phyloP scores from a whole-genome alignment of 2,329 filamentous ascomycete genomes.

The Teratosphaeria nubilosa region DNA sequence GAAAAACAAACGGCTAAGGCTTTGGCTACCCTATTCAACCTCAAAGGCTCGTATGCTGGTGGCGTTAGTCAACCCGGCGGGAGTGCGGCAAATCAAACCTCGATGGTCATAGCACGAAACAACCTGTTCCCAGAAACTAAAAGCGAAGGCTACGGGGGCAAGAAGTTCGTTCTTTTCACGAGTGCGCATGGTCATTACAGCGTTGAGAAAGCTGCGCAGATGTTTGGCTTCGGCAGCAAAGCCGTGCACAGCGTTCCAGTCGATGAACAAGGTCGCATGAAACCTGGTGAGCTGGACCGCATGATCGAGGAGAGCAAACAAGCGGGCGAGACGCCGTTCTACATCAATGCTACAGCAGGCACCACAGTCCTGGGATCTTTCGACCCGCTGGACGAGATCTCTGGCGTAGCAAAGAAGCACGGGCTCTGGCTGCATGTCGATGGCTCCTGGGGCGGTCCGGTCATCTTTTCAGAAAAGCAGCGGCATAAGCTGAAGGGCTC shows the following conservation, averaged over 20 bases:
- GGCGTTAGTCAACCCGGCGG: slow-evolving; percentile 73
- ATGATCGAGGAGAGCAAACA: slow-evolving; percentile 51
- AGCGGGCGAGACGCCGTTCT: slow-evolving; percentile 72
- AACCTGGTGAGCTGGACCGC: slow-evolving; percentile 52
- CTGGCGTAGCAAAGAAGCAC: slow-evolving; percentile 58
- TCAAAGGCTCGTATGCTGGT: slow-evolving; percentile 56
- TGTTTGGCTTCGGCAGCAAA: slow-evolving; percentile 69
- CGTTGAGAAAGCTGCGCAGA: slow-evolving; percentile 87
- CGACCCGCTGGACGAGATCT: slow-evolving; percentile 65
- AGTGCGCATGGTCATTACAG: slow-evolving; percentile 87
- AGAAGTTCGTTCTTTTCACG: slow-evolving; percentile 74
- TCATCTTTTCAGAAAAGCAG: slow-evolving; percentile 60
- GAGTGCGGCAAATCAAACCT: slow-evolving; percentile 72
- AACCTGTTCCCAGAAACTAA: slow-evolving; percentile 73
- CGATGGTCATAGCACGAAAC: slow-evolving; percentile 80
- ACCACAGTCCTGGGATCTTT: slow-evolving; percentile 88
- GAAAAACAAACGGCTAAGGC: slow-evolving; percentile 71
- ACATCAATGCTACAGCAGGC: slow-evolving; percentile 90
- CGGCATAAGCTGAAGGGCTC: slow-evolving; percentile 58
- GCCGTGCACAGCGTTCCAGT: slow-evolving; percentile 67
- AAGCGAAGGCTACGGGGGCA: slow-evolving; percentile 53
- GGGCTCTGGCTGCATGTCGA: slow-evolving; percentile 89
- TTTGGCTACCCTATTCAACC: slow-evolving; percentile 68
- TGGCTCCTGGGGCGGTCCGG: slow-evolving; percentile 79
- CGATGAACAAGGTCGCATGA: slow-evolving; percentile 63